These are phyloP conservation scores for Coniosporium apollinis DNA, from an alignment of 495 filamentous ascomycete species.

Conservation along the genomic window DNA sequence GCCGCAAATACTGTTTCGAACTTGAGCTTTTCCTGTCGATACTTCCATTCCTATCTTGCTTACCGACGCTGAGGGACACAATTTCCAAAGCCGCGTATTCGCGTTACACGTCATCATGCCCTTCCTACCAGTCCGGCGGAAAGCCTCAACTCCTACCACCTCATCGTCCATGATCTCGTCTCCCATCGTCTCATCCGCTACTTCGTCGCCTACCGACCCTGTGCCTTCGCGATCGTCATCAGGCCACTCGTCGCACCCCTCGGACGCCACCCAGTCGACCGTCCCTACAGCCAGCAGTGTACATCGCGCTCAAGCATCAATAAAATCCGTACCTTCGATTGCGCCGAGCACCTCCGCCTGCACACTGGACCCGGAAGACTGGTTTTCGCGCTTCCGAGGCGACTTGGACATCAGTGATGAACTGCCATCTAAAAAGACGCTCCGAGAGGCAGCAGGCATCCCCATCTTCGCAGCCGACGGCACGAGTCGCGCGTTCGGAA, in stretches of 20 bases:
- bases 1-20: too few species aligned
- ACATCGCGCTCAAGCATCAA: too few species aligned
- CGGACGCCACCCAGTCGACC: not conserved
- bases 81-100: too few species aligned
- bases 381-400: not conserved
- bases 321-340: not conserved
- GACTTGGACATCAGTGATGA: not conserved
- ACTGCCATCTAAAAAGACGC: not conserved
- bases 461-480: constrained; percentile 1
- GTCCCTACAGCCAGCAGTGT: not conserved
- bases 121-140: too few species aligned
- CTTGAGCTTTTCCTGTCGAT: too few species aligned
- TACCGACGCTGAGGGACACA: too few species aligned
- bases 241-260: not conserved
- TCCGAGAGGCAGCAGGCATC: not conserved
- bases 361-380: not conserved
- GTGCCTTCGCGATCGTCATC: not conserved
- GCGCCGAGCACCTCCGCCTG: not conserved
- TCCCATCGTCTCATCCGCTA: not conserved
- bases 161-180: too few species aligned
- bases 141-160: too few species aligned
- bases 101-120: too few species aligned
- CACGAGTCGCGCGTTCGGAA: not conserved
- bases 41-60: too few species aligned
- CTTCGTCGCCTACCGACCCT: not conserved